These are phyloP conservation scores for Senecio squalidus DNA, from an alignment of 140 eudicot genomes.

Conservation along the genomic window DNA sequence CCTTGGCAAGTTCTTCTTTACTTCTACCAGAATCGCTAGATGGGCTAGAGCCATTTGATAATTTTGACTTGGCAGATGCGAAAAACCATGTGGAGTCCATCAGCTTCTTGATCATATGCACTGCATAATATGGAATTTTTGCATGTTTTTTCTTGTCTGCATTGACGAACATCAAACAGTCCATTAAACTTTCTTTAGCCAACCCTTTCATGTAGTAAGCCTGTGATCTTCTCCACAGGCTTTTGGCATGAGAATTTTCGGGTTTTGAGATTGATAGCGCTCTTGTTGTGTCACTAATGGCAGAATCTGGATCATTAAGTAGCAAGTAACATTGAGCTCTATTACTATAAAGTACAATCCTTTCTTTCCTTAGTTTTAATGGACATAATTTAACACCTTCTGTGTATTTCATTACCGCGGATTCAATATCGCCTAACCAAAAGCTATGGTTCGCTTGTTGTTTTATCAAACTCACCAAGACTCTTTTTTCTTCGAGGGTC, in stretches of 20 bases:
- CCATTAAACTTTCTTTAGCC: slow-evolving; percentile 94
- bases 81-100: slow-evolving; percentile 77
- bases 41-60: slow-evolving; percentile 6
- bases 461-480: slow-evolving; percentile 41
- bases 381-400: slow-evolving; percentile 78
- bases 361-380: slow-evolving; percentile 48
- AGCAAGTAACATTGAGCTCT: slow-evolving; percentile 79
- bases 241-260: slow-evolving; percentile 63
- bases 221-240: slow-evolving; percentile 93
- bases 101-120: slow-evolving; percentile 73
- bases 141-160: slow-evolving; percentile 19
- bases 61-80: slow-evolving; percentile 36
- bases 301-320: slow-evolving; percentile 48
- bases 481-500: slow-evolving; percentile 48
- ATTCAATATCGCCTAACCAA: slow-evolving; percentile 51
- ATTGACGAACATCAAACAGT: slow-evolving; percentile 64
- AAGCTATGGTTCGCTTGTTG: slow-evolving; percentile 70
- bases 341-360: slow-evolving; percentile 68
- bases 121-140: slow-evolving; percentile 58
- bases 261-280: slow-evolving; percentile 73
- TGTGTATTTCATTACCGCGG: slow-evolving; percentile 49
- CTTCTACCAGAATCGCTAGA: slow-evolving; percentile 18
- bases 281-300: slow-evolving; percentile 76
- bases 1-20: slow-evolving; percentile 15
- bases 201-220: slow-evolving; percentile 86